Evolutionary conservation across 805 yeast species (phyloP).

Genomic region (Ogataea salicorniae): DNA sequence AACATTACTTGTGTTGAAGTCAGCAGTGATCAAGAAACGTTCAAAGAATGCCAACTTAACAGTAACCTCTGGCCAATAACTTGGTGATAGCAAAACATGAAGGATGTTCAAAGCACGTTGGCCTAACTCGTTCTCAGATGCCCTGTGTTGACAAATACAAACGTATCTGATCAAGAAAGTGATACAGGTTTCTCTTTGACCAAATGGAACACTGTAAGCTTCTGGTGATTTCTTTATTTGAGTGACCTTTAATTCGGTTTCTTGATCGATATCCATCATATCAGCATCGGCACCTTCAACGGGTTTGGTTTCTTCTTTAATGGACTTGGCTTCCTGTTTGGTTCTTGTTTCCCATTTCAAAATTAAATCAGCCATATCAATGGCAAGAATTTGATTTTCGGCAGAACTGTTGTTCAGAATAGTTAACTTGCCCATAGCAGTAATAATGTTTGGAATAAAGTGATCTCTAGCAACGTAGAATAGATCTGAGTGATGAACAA

Average conservation of each 20-base stretch:
- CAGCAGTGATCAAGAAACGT: constrained; percentile 74
- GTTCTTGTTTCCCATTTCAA: constrained; percentile 77
- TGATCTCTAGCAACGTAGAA: constrained; percentile 86
- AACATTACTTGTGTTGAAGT: constrained; percentile 60
- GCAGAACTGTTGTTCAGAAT: constrained; percentile 68
- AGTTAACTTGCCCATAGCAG: constrained; percentile 88
- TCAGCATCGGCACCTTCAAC: constrained; percentile 7
- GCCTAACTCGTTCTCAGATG: constrained; percentile 78
- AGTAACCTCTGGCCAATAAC: constrained; percentile 83
- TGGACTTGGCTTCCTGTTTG: constrained; percentile 20
- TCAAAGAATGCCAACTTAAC: constrained; percentile 86
- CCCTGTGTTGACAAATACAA: constrained; percentile 79
- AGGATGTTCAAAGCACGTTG: constrained; percentile 76
- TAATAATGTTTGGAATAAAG: constrained; percentile 80
- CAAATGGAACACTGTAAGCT: constrained; percentile 59
- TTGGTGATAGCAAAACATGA: constrained; percentile 63
- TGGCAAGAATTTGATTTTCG: constrained; percentile 81
- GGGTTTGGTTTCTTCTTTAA: neutral
- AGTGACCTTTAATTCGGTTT: neutral
- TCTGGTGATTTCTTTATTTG: constrained; percentile 17
- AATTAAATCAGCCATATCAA: constrained; percentile 83
- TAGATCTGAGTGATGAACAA: constrained; percentile 77
- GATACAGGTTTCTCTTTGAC: constrained; percentile 83
- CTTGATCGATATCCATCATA: constrained; percentile 19
- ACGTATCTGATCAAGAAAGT: constrained; percentile 84